Evolutionary conservation across 2,329 filamentous ascomycete species (phyloP).

Genomic region (Pochonia chlamydosporia): DNA sequence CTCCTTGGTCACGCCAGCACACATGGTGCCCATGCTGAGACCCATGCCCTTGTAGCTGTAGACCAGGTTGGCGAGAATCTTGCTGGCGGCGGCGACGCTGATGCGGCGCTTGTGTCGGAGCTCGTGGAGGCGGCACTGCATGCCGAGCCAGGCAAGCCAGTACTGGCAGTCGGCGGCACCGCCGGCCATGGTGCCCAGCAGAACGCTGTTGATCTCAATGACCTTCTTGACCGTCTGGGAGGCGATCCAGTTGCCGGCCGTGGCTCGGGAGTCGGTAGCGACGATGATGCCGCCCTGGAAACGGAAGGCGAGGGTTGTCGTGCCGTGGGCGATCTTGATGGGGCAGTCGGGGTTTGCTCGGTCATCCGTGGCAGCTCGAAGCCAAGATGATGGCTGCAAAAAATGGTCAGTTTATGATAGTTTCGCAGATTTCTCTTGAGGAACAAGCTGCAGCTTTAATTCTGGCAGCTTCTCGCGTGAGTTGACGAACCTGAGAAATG

Average conservation of each 20-base stretch:
- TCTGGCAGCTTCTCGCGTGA: no score
- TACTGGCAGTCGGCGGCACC: slow-evolving; percentile 99
- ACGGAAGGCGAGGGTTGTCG: slow-evolving; percentile 93
- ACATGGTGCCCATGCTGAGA: slow-evolving; percentile 99
- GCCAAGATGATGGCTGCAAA: slow-evolving; percentile 78
- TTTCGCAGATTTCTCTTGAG: background rate
- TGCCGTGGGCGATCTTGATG: slow-evolving; percentile 99
- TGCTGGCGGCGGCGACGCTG: slow-evolving; percentile 92
- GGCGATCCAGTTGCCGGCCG: slow-evolving; percentile 98
- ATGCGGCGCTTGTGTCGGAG: slow-evolving; percentile 98
- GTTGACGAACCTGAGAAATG: slow-evolving; percentile 64
- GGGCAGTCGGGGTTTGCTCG: slow-evolving; percentile 93
- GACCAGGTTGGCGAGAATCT: slow-evolving; percentile 97
- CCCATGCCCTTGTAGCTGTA: slow-evolving; percentile 99
- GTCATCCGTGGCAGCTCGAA: slow-evolving; percentile 95
- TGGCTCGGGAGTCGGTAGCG: slow-evolving; percentile 93
- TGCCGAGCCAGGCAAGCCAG: slow-evolving; percentile 97
- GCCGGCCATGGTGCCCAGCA: slow-evolving; percentile 96
- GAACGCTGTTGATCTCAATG: slow-evolving; percentile 92
- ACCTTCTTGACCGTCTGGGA: slow-evolving; percentile 99
- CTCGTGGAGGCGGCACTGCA: slow-evolving; percentile 98
- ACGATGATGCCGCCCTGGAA: slow-evolving; percentile 99
- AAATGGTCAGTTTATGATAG: background rate
- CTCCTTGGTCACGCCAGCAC: slow-evolving; percentile 89
- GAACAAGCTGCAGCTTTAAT: background rate